A percentile compares a stretch with the other conserved stretches of the same genome.
phyloP scores from a whole-genome alignment of 202 grass and related monocot genomes.

The Setaria italica region DNA sequence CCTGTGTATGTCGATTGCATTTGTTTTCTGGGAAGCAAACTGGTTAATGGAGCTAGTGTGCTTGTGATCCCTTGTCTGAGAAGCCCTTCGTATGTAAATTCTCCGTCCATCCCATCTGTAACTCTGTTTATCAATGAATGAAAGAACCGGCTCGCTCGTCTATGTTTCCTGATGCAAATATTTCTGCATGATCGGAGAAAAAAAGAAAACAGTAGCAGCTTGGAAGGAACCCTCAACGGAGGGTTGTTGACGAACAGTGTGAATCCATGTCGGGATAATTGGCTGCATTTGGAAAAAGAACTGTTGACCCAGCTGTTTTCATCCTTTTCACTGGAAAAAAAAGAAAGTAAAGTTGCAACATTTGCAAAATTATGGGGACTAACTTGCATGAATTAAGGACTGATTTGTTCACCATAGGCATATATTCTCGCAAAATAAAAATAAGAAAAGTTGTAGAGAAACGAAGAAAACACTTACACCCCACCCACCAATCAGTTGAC shows the following conservation, averaged over 20 bases:
- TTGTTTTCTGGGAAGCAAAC: slow-evolving; percentile 50
- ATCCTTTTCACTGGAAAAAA: neutral
- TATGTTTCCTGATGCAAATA: slow-evolving; percentile 10
- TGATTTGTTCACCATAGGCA: slow-evolving; percentile 1
- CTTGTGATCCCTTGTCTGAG: slow-evolving; percentile 13
- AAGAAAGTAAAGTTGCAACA: neutral
- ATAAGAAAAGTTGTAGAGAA: neutral
- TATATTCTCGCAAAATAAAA: neutral
- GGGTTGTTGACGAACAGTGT: neutral
- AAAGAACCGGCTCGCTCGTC: slow-evolving; percentile 30
- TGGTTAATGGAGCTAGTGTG: slow-evolving; percentile 45
- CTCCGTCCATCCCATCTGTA: slow-evolving; percentile 18
- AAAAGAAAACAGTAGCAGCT: neutral
- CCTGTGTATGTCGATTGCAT: slow-evolving; percentile 51
- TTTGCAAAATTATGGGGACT: neutral
- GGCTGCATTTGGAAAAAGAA: neutral
- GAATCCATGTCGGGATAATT: neutral
- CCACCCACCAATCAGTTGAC: slow-evolving; percentile 21
- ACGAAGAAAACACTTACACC: neutral
- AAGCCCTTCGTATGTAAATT: slow-evolving; percentile 51
- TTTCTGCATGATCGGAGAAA: neutral
- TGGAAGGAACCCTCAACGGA: slow-evolving; percentile 6
- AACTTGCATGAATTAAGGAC: neutral
- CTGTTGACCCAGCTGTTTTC: neutral
- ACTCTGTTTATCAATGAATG: slow-evolving; percentile 31